Percentiles rank a stretch among this genome's conserved stretches.
These are phyloP conservation scores for Umbelopsis isabellina DNA, from an alignment of 192 early-diverging fungal species.

Conservation along the genomic window DNA sequence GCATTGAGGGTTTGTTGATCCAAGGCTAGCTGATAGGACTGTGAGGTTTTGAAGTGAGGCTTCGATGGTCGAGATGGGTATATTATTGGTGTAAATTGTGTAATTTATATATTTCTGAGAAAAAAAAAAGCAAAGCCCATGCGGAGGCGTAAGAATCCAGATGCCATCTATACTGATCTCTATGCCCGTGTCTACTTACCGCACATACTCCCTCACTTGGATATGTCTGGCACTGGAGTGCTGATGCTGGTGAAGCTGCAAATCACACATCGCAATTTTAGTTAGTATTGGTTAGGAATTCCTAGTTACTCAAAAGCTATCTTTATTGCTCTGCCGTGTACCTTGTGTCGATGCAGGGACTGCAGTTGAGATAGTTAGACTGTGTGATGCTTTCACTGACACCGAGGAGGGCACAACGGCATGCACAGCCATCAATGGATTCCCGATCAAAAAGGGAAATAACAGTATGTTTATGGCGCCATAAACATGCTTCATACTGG, in stretches of 20 bases:
- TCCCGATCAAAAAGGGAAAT: neutral
- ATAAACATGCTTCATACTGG: conserved; percentile 1
- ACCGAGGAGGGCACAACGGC: neutral
- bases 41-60: neutral
- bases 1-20: conserved; percentile 23
- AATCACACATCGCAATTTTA: too few relatives aligned
- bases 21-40: neutral
- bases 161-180: neutral
- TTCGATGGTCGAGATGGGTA: conserved; percentile 35
- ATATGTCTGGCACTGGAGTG: conserved; percentile 12
- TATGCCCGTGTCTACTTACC: neutral
- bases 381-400: neutral
- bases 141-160: neutral
- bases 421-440: too few relatives aligned
- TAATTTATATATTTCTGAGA: conserved; percentile 35
- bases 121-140: neutral
- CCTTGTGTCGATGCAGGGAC: neutral
- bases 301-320: too few relatives aligned
- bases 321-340: neutral
- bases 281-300: too few relatives aligned
- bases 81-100: conserved; percentile 31
- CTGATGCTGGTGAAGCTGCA: neutral
- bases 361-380: neutral
- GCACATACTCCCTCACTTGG: conserved; percentile 13
- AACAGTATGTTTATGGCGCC: neutral